These are phyloP conservation scores for Pilasporangium apinafurcum DNA, from an alignment of 352 stramenopile species.

Conservation along the genomic window DNA sequence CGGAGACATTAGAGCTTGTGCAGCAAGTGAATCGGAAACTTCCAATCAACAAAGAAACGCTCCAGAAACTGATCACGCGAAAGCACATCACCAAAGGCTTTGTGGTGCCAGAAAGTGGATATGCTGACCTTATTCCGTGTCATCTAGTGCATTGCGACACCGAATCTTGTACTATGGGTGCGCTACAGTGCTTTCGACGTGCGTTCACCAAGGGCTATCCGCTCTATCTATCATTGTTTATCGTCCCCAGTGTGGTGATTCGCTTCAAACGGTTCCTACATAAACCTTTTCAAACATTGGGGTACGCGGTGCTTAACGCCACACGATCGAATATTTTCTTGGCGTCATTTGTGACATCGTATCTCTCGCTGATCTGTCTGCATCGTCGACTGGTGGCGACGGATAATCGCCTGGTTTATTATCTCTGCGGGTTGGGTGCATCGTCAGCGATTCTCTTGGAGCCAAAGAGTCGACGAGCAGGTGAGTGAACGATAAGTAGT, in stretches of 20 bases:
- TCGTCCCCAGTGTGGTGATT: constrained; percentile 76
- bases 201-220: constrained; percentile 66
- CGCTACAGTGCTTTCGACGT: constrained; percentile 43
- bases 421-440: constrained; percentile 54
- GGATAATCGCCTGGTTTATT: constrained; percentile 76
- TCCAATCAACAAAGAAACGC: constrained; percentile 26
- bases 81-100: constrained; percentile 24
- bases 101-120: constrained; percentile 14
- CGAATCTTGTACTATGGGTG: constrained; percentile 36
- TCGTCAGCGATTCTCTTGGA: constrained; percentile 73
- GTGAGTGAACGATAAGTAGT: too few relatives aligned
- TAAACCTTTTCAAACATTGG: constrained; percentile 41
- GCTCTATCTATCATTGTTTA: constrained; percentile 82
- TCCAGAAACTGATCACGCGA: constrained; percentile 38
- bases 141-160: constrained; percentile 51
- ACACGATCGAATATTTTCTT: constrained; percentile 76
- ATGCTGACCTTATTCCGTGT: constrained; percentile 39
- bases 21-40: constrained; percentile 48
- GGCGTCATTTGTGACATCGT: constrained; percentile 64
- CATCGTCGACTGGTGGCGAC: constrained; percentile 43
- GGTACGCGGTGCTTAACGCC: constrained; percentile 50
- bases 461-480: constrained; percentile 70
- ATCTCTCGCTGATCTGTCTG: constrained; percentile 58
- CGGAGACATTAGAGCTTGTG: constrained; percentile 59
- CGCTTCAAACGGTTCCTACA: constrained; percentile 76